These are phyloP conservation scores for Salix arbutifolia DNA, from an alignment of 345 rosid genomes.

Conservation along the genomic window DNA sequence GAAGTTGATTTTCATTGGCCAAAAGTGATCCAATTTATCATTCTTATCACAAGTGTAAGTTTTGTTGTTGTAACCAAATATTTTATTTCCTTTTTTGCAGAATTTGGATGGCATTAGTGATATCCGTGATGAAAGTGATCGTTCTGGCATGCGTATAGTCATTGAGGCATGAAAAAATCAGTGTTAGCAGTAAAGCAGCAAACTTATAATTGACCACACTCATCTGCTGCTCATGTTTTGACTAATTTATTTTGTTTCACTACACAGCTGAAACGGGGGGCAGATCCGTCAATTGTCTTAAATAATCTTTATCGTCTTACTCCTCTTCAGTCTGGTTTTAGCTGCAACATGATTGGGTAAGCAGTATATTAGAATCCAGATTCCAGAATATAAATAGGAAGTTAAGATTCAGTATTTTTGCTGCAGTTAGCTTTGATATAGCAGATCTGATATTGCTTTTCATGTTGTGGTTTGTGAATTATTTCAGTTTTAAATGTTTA, in stretches of 20 bases:
- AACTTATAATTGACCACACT: no score
- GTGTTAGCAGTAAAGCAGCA: neutral
- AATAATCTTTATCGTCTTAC: conserved; percentile 86
- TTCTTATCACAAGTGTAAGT: neutral
- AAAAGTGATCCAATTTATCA: no score
- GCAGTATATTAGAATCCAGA: conserved; percentile 14
- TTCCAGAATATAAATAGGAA: neutral
- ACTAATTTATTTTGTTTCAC: conserved; percentile 1
- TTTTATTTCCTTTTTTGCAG: conserved; percentile 33
- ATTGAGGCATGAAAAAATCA: conserved; percentile 59
- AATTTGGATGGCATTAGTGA: conserved; percentile 86
- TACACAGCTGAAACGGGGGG: conserved; percentile 83
- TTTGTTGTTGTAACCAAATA: neutral
- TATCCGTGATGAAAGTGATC: conserved; percentile 97
- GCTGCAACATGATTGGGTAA: conserved; percentile 97
- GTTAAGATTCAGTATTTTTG: neutral
- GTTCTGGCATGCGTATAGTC: conserved; percentile 88
- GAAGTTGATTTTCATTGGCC: no score
- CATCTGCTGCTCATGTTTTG: neutral
- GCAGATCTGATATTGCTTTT: neutral
- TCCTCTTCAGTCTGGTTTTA: conserved; percentile 89
- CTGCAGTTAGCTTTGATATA: neutral
- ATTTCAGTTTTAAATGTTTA: no score
- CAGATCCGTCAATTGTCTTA: conserved; percentile 71
- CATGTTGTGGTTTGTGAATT: no score